phyloP scores from a whole-genome alignment of 2,329 filamentous ascomycete genomes.

The Pseudonectria foliicola region DNA sequence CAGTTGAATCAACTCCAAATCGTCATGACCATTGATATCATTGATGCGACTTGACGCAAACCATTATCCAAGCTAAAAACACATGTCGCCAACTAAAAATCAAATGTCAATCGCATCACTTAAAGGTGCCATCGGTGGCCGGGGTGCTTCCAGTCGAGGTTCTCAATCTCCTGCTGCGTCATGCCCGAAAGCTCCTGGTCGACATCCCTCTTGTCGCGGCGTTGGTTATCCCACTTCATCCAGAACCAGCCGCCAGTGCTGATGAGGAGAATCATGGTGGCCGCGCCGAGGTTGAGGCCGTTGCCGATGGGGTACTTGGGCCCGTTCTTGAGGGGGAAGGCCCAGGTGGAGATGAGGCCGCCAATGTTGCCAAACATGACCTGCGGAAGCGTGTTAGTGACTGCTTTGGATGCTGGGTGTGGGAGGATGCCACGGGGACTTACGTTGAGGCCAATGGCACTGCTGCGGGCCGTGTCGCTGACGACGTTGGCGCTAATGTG shows the following conservation, averaged over 20 bases:
- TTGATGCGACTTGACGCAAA: no score
- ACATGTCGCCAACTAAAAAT: no score
- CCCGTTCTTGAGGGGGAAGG: constrained; percentile 53
- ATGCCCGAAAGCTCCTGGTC: constrained; percentile 51
- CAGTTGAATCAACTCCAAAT: no score
- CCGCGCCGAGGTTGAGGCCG: constrained; percentile 52
- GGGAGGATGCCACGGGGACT: constrained; percentile 1
- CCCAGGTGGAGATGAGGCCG: constrained; percentile 59
- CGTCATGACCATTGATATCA: no score
- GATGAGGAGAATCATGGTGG: constrained; percentile 47
- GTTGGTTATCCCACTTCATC: constrained; percentile 57
- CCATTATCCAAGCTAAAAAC: no score
- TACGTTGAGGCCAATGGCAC: constrained; percentile 46
- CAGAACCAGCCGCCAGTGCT: constrained; percentile 45
- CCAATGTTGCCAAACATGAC: constrained; percentile 41
- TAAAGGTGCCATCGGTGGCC: constrained; percentile 50
- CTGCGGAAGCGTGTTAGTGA: constrained; percentile 7
- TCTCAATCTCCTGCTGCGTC: constrained; percentile 45
- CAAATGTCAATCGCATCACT: neutral
- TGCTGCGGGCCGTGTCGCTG: constrained; percentile 55
- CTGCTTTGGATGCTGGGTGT: neutral
- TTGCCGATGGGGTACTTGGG: constrained; percentile 65
- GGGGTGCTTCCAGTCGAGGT: constrained; percentile 63
- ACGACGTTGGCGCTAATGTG: constrained; percentile 59
- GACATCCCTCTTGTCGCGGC: constrained; percentile 45